Evolutionary conservation across 1,284 basidiomycete genomes (phyloP), one percentile per base, ranked within the genome.

Genomic region (Ceratorhiza oryzae-sativae): DNA sequence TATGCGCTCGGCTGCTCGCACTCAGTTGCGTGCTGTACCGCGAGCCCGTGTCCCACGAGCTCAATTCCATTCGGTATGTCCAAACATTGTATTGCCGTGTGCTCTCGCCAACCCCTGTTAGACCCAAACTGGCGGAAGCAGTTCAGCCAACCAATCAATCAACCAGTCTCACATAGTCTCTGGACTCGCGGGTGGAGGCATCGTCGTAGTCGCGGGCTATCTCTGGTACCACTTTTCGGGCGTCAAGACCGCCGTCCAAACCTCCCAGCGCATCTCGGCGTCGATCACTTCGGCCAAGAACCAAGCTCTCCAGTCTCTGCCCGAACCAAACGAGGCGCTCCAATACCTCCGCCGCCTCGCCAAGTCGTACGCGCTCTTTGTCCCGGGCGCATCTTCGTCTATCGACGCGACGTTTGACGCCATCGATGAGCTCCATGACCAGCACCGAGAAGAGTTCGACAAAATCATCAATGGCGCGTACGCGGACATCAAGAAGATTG

Each of bases 321-420:
- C 76, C 30, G 77, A 78, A 15, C 81, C 75, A 75, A 80, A 80
- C 76, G 82, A 83, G 67, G 82, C 81, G 6, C 76, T 85, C 63
- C 75, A 78, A 30, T 81, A 80, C 77, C 79, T 85, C 41, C 81
- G 82, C 58, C 74, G 73, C 58, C 73, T 81, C 68, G 82, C 82
- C 32, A 82, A 82, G 73, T 80, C 81, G 9, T 84, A 85, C 76
- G 80, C 79, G 42, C 78, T 76, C 39, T 73, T 82, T 73, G 76
- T 84, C 60, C 85, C 84, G 2, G 85, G 85, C 6, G 82, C 81
- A 15, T 77, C 79, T 4, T 70, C 76, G n/a, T 80, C 81, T 73
- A 77, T 86, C 73, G 83, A 85, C 76, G 77, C 79, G 34, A 78
- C 80, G 0, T 85, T 85, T 75, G 81, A 84, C 74, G 77, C 81